A percentile compares a stretch with the other conserved stretches of the same genome.
These are phyloP conservation scores for Colletotrichum musae DNA, from an alignment of 2,329 filamentous ascomycete species.

Conservation along the genomic window DNA sequence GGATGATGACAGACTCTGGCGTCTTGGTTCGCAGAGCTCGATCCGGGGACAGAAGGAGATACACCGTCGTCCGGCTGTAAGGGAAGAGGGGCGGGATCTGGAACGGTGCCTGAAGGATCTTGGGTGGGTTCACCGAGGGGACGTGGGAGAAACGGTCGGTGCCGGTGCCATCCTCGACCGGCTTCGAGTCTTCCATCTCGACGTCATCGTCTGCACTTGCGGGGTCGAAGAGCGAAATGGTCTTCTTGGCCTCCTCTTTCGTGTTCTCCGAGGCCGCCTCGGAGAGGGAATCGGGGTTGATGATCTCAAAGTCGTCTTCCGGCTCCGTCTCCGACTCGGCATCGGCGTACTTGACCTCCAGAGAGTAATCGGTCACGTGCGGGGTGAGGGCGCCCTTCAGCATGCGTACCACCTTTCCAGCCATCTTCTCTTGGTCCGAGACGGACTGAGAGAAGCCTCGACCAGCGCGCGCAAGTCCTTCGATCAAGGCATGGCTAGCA, in stretches of 20 bases:
- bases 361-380: constrained; percentile 74
- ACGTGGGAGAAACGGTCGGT: constrained; percentile 62
- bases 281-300: constrained; percentile 68
- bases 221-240: constrained; percentile 73
- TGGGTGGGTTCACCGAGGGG: constrained; percentile 66
- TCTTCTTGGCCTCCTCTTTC: constrained; percentile 48
- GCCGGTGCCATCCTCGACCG: constrained; percentile 42
- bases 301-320: constrained; percentile 72
- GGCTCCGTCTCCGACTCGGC: constrained; percentile 39
- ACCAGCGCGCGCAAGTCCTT: constrained; percentile 68
- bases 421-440: constrained; percentile 73
- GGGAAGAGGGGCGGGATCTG: constrained; percentile 76
- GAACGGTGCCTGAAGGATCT: constrained; percentile 75
- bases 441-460: constrained; percentile 75
- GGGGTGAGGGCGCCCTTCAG: constrained; percentile 78
- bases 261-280: neutral
- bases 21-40: constrained; percentile 55
- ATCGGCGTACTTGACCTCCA: constrained; percentile 72
- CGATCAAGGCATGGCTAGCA: constrained; percentile 67
- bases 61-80: constrained; percentile 76
- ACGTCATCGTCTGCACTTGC: constrained; percentile 56
- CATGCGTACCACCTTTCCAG: constrained; percentile 80
- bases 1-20: constrained; percentile 70
- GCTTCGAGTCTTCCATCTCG: constrained; percentile 43
- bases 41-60: constrained; percentile 73